phyloP scores from a whole-genome alignment of 352 stramenopile genomes.

The Phytophthora parvispora region DNA sequence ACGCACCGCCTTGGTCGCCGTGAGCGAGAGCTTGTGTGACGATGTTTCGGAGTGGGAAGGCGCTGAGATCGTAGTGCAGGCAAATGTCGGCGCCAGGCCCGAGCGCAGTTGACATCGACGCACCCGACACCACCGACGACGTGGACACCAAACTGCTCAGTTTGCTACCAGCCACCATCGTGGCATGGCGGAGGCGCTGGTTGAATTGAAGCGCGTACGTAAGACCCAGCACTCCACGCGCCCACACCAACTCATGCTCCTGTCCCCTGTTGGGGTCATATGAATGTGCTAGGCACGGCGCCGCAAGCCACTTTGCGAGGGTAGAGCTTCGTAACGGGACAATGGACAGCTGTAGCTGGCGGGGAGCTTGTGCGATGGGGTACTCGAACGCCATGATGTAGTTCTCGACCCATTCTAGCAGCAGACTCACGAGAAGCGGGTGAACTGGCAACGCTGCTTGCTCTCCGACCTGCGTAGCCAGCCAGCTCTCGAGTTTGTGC shows the following conservation, averaged over 20 bases:
- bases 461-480: conserved; percentile 51
- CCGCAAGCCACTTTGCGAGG: conserved; percentile 50
- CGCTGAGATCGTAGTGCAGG: conserved; percentile 56
- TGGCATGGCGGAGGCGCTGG: conserved; percentile 65
- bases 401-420: conserved; percentile 82
- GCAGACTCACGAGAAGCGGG: conserved; percentile 58
- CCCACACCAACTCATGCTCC: conserved; percentile 38
- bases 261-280: conserved; percentile 17
- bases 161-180: conserved; percentile 63
- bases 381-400: conserved; percentile 85
- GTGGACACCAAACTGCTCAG: conserved; percentile 50
- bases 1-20: conserved; percentile 44
- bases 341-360: conserved; percentile 68
- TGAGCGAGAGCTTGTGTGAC: conserved; percentile 37
- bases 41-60: conserved; percentile 64
- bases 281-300: conserved; percentile 20
- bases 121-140: conserved; percentile 30
- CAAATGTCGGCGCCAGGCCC: conserved; percentile 56
- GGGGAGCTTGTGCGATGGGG: conserved; percentile 59
- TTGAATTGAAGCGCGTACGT: conserved; percentile 79
- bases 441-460: conserved; percentile 58
- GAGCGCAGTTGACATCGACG: conserved; percentile 34
- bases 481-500: conserved; percentile 64
- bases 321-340: conserved; percentile 57
- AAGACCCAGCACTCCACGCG: conserved; percentile 52